phyloP scores from a whole-genome alignment of 2,329 filamentous ascomycete species.

The Rhexocercosporidium sp. region DNA sequence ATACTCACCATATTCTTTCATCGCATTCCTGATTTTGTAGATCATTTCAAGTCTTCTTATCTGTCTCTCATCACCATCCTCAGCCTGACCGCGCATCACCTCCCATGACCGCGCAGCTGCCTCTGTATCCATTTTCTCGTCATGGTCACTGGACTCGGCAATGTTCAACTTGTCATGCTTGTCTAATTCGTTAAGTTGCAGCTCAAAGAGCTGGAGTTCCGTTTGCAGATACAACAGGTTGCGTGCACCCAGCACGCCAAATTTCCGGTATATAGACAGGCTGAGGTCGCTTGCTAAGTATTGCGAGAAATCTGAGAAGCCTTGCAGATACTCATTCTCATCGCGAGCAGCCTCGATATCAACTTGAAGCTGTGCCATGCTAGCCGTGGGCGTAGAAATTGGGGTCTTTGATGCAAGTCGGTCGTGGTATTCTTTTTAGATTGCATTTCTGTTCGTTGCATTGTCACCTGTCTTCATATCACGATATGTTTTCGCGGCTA shows the following conservation, averaged over 20 bases:
- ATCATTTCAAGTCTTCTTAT: conserved; percentile 3
- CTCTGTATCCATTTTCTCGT: not conserved
- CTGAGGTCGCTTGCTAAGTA: conserved; percentile 23
- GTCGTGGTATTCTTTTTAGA: too few species aligned
- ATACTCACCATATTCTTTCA: conserved; percentile 22
- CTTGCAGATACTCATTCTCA: conserved; percentile 6
- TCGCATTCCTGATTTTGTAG: conserved; percentile 3
- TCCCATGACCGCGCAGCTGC: conserved; percentile 7
- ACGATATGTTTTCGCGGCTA: too few species aligned
- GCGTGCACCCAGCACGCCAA: conserved; percentile 19
- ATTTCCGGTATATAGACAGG: conserved; percentile 23
- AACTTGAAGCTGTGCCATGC: not conserved
- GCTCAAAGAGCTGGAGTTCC: conserved; percentile 24
- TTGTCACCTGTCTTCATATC: too few species aligned
- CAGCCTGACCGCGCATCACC: not conserved
- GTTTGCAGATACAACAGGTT: conserved; percentile 28
- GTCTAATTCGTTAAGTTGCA: conserved; percentile 8
- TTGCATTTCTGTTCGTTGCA: too few species aligned
- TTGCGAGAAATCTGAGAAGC: conserved; percentile 16
- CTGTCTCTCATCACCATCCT: conserved; percentile 8
- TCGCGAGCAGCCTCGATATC: conserved; percentile 3
- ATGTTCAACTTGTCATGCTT: not conserved
- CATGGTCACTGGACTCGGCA: too few species aligned
- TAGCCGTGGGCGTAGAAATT: too few species aligned
- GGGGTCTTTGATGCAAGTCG: too few species aligned